A percentile compares a stretch with the other conserved stretches of the same genome.
Conservation (phyloP, 2,329 filamentous ascomycete species). For the Plectosphaerella cucumerina region DNA sequence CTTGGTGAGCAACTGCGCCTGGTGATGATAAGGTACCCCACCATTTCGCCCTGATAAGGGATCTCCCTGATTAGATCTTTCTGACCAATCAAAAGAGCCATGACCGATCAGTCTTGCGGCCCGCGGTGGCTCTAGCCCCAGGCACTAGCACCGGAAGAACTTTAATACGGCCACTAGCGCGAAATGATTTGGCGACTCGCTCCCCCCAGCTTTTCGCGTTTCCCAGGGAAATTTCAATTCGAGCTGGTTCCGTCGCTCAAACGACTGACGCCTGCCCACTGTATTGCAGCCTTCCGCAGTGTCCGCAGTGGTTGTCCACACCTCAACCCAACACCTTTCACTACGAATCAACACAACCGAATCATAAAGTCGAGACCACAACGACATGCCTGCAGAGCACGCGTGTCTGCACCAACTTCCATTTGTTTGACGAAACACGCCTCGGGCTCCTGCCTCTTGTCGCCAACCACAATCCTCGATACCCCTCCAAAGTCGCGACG, state of each 20-base stretch:
- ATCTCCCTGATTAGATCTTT: slow-evolving; percentile 2
- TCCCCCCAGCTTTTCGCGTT: slow-evolving; percentile 30
- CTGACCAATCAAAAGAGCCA: background rate
- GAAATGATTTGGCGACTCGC: slow-evolving; percentile 33
- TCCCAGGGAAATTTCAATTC: slow-evolving; percentile 32
- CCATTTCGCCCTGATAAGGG: background rate
- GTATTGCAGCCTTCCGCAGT: too few species aligned
- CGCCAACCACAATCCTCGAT: slow-evolving; percentile 1
- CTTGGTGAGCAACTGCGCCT: too few species aligned
- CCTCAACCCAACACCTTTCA: background rate
- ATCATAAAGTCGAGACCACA: background rate
- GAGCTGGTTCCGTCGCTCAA: slow-evolving; percentile 9
- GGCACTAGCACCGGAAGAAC: slow-evolving; percentile 22
- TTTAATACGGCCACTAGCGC: slow-evolving; percentile 33
- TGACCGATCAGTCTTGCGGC: background rate
- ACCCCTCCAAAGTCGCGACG: slow-evolving; percentile 5
- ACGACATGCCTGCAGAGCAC: background rate
- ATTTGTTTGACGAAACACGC: background rate
- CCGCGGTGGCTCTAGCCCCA: background rate
- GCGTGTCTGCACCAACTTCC: background rate
- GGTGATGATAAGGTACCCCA: too few species aligned
- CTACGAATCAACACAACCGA: background rate
- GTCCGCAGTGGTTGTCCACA: too few species aligned
- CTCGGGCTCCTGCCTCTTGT: slow-evolving; percentile 1
- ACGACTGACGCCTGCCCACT: too few species aligned